Conservation (phyloP, 2,329 filamentous ascomycete genomes). For the Lachnellula suecica region DNA sequence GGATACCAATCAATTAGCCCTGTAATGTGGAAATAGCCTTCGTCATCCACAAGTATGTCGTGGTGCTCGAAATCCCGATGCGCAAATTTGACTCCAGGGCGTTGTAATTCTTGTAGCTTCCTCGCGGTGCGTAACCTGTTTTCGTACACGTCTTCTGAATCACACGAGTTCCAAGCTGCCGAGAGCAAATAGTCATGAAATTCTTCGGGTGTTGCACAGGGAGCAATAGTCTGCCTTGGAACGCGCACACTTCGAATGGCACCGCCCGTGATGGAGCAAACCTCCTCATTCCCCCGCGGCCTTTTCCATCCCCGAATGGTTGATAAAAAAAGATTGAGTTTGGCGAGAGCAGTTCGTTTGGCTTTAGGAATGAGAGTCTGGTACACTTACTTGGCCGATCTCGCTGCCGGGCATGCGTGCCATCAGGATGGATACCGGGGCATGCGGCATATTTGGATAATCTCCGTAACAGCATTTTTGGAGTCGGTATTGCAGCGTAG, state of each 20-base stretch:
- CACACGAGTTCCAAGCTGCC: conserved; percentile 10
- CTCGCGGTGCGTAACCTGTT: conserved; percentile 7
- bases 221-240: conserved; percentile 16
- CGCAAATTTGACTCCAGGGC: conserved; percentile 37
- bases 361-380: conserved; percentile 29
- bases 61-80: conserved; percentile 48
- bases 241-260: conserved; percentile 22
- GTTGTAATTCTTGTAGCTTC: conserved; percentile 15
- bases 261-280: conserved; percentile 21
- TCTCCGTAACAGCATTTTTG: conserved; percentile 35
- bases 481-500: conserved; percentile 34
- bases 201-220: conserved; percentile 19
- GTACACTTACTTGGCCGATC: conserved; percentile 32
- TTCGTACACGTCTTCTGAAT: conserved; percentile 12
- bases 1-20: conserved; percentile 49
- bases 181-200: conserved; percentile 21
- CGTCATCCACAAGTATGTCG: conserved; percentile 42
- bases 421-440: conserved; percentile 39
- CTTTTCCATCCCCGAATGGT: conserved; percentile 37
- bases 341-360: conserved; percentile 33
- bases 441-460: conserved; percentile 31
- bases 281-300: conserved; percentile 20
- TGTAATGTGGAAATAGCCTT: conserved; percentile 38
- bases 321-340: conserved; percentile 35
- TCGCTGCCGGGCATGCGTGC: conserved; percentile 38